These are phyloP conservation scores for Globisporangium cederbergense DNA, from an alignment of 352 stramenopile species.

Conservation along the genomic window DNA sequence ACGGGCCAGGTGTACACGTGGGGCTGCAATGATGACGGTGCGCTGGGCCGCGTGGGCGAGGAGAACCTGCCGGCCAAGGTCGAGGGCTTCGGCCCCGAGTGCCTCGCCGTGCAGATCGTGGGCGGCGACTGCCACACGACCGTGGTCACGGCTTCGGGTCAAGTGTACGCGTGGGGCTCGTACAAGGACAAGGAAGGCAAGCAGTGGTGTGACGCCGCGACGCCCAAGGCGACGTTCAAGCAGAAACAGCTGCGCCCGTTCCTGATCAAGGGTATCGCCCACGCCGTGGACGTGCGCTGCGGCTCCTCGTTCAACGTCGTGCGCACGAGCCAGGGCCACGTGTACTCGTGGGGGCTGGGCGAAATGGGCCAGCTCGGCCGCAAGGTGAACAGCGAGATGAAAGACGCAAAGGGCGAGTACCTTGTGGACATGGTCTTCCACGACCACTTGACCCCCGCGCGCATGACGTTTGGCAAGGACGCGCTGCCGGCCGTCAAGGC, in stretches of 20 bases:
- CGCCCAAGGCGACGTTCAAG: slow-evolving; percentile 72
- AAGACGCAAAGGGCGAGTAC: slow-evolving; percentile 65
- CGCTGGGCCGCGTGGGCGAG: slow-evolving; percentile 81
- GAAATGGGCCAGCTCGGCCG: slow-evolving; percentile 87
- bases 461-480: slow-evolving; percentile 54
- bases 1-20: slow-evolving; percentile 93
- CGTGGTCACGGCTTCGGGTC: slow-evolving; percentile 82
- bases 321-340: slow-evolving; percentile 77
- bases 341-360: slow-evolving; percentile 92
- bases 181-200: slow-evolving; percentile 98
- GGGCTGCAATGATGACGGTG: slow-evolving; percentile 92
- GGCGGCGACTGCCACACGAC: slow-evolving; percentile 95
- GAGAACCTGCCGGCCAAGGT: slow-evolving; percentile 74
- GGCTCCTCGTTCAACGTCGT: slow-evolving; percentile 85
- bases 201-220: slow-evolving; percentile 82
- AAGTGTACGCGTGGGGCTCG: slow-evolving; percentile 93
- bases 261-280: slow-evolving; percentile 48
- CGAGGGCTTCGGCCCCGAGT: slow-evolving; percentile 46
- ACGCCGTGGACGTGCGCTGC: slow-evolving; percentile 79
- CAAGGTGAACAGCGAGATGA: slow-evolving; percentile 58
- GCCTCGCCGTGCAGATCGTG: slow-evolving; percentile 59
- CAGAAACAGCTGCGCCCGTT: slow-evolving; percentile 70
- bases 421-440: slow-evolving; percentile 69
- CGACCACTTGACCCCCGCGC: slow-evolving; percentile 76
- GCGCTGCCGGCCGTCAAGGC: slow-evolving; percentile 60